These are phyloP conservation scores for Actinomortierella ambigua DNA, from an alignment of 371 early-diverging fungal species.

Conservation along the genomic window DNA sequence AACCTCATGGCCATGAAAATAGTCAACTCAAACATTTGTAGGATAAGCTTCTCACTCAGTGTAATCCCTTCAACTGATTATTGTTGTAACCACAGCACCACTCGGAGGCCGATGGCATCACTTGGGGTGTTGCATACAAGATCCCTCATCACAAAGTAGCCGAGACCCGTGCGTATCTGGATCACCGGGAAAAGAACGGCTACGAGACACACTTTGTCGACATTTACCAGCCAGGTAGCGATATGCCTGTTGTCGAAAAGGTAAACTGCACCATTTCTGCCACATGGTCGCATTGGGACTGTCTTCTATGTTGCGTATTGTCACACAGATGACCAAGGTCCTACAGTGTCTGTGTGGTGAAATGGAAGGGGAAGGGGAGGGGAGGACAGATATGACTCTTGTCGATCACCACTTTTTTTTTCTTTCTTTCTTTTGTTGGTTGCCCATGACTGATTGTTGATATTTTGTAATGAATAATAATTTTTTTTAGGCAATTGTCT, in stretches of 20 bases:
- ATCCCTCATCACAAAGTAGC: constrained; percentile 68
- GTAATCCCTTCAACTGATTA: not conserved
- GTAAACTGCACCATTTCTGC: constrained; percentile 23
- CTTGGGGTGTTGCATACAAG: constrained; percentile 91
- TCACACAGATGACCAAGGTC: too few species aligned
- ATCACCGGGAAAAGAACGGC: constrained; percentile 91
- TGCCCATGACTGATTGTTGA: not conserved
- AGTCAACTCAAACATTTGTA: constrained; percentile 30
- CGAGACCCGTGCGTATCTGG: constrained; percentile 74
- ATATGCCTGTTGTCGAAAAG: constrained; percentile 56
- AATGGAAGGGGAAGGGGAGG: not conserved
- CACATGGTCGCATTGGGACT: too few species aligned
- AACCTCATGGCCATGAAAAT: too few species aligned
- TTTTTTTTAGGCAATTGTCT: constrained; percentile 71
- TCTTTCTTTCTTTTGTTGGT: not conserved
- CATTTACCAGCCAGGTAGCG: constrained; percentile 59
- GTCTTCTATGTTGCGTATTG: too few species aligned
- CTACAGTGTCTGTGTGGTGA: too few species aligned
- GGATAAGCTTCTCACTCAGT: not conserved
- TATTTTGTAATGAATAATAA: constrained; percentile 1
- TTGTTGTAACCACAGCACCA: constrained; percentile 49
- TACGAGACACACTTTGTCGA: constrained; percentile 76
- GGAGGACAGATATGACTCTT: not conserved
- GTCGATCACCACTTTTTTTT: not conserved
- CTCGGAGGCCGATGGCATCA: constrained; percentile 58